Evolutionary conservation across 371 early-diverging fungal genomes (phyloP).

Genomic region (Mucor plumbeus): DNA sequence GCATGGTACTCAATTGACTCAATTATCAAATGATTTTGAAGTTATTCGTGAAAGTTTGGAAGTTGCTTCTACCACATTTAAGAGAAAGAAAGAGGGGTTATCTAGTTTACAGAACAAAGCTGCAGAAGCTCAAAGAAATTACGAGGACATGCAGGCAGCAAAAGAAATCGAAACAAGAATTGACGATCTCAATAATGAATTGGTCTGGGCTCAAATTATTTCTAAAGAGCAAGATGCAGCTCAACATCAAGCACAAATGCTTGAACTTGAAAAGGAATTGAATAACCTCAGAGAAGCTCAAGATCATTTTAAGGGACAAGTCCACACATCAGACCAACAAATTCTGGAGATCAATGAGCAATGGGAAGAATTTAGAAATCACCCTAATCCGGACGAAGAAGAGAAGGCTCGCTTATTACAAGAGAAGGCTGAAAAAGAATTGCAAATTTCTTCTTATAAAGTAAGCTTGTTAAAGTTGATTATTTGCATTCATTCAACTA

Average conservation of each 20-base stretch:
- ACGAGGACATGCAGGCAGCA: conserved; percentile 69
- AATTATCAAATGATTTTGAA: conserved; percentile 76
- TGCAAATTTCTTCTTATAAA: background rate
- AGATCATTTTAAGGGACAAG: background rate
- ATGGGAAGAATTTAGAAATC: conserved; percentile 12
- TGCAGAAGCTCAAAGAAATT: conserved; percentile 62
- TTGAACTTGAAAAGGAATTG: conserved; percentile 17
- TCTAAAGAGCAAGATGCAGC: conserved; percentile 58
- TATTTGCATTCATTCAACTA: background rate
- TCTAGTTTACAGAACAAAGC: conserved; percentile 68
- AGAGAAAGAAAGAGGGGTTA: conserved; percentile 59
- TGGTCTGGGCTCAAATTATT: conserved; percentile 79
- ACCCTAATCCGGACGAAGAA: conserved; percentile 14
- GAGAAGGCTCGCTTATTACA: background rate
- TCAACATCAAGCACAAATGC: conserved; percentile 26
- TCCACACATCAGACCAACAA: background rate
- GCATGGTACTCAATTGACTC: conserved; percentile 85
- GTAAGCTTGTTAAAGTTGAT: background rate
- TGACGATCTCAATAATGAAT: conserved; percentile 65
- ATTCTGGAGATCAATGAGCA: conserved; percentile 17
- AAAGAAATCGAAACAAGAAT: conserved; percentile 66
- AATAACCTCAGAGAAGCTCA: conserved; percentile 12
- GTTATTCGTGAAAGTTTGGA: conserved; percentile 71
- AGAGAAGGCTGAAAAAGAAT: background rate
- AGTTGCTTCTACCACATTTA: conserved; percentile 59